phyloP scores from a whole-genome alignment of 2,329 filamentous ascomycete genomes.

The Neofusicoccum parvum region DNA sequence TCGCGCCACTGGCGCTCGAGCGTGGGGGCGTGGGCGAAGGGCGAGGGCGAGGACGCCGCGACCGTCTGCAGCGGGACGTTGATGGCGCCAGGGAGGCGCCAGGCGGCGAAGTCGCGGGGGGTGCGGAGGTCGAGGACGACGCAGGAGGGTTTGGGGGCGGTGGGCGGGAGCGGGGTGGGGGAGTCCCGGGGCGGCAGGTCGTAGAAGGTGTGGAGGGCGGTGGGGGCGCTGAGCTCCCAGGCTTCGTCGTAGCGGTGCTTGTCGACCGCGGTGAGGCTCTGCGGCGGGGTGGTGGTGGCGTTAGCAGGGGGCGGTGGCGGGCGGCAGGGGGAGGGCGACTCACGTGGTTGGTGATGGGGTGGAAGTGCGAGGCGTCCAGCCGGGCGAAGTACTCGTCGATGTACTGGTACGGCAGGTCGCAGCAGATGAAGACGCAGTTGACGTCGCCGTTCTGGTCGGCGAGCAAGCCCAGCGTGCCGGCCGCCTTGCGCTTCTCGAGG shows the following conservation, averaged over 20 bases:
- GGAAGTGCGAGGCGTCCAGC: conserved; percentile 53
- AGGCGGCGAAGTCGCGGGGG: conserved; percentile 43
- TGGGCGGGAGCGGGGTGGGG: not conserved
- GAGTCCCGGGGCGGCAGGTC: no score
- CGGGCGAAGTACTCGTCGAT: conserved; percentile 63
- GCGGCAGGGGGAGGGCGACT: conserved; percentile 14
- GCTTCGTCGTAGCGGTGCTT: conserved; percentile 21
- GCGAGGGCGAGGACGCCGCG: conserved; percentile 39
- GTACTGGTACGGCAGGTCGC: conserved; percentile 66
- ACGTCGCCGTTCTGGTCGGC: conserved; percentile 49
- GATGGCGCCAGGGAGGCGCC: conserved; percentile 41
- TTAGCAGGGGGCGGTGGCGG: not conserved
- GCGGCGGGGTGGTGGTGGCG: not conserved
- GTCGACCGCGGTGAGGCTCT: conserved; percentile 22
- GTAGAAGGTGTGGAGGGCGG: conserved; percentile 25
- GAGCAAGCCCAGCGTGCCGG: conserved; percentile 48
- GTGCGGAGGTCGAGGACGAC: conserved; percentile 28
- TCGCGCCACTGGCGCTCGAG: conserved; percentile 52
- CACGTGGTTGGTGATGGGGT: conserved; percentile 51
- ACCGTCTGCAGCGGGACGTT: conserved; percentile 42
- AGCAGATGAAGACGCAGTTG: conserved; percentile 63
- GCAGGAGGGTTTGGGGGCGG: not conserved
- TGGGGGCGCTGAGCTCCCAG: conserved; percentile 18
- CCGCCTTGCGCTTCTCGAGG: conserved; percentile 52
- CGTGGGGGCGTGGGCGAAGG: conserved; percentile 50